Conservation (phyloP, 108 stramenopile species). For the Stephanodiscus triporus region DNA sequence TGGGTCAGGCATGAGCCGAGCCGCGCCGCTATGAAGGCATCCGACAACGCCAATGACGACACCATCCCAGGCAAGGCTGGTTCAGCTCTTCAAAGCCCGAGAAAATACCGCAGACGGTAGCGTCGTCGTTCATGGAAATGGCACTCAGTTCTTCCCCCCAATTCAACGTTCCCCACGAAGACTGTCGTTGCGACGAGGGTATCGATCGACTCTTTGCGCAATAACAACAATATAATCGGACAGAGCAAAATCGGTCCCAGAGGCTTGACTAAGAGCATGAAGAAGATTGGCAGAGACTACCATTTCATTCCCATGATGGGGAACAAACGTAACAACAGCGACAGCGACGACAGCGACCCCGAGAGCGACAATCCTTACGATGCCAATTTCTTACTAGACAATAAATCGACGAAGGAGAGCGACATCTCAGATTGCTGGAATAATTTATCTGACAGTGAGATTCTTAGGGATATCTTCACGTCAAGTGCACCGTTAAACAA, state of each 20-base stretch:
- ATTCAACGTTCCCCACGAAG: not conserved
- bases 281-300: slow-evolving; percentile 4
- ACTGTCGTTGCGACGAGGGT: not conserved
- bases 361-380: not conserved
- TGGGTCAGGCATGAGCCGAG: not conserved
- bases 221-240: not conserved
- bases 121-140: not conserved
- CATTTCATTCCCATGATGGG: slow-evolving; percentile 11
- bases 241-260: not conserved
- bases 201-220: not conserved
- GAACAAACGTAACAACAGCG: not conserved
- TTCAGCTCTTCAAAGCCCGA: not conserved
- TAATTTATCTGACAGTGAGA: slow-evolving; percentile 9
- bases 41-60: not conserved
- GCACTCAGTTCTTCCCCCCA: not conserved
- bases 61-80: slow-evolving; percentile 16
- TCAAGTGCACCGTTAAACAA: not conserved
- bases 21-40: not conserved
- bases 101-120: slow-evolving; percentile 5
- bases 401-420: not conserved
- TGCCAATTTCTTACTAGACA: not conserved
- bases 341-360: slow-evolving; percentile 11
- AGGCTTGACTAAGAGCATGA: not conserved
- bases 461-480: slow-evolving; percentile 7
- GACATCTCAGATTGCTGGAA: no score